phyloP scores from a whole-genome alignment of 441 rosid genomes.

The Euphorbia celastroides region DNA sequence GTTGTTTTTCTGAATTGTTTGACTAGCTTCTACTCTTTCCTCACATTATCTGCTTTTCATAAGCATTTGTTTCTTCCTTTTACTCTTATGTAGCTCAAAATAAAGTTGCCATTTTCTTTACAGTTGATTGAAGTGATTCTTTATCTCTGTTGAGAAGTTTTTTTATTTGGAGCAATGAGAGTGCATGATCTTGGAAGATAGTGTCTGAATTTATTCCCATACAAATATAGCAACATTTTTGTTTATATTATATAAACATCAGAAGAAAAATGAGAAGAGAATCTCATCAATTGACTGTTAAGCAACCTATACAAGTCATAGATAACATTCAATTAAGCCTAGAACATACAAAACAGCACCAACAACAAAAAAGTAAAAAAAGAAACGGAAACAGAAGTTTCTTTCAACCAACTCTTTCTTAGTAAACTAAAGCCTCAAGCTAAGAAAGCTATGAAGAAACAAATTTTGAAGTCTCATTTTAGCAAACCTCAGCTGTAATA shows the following conservation, averaged over 20 bases:
- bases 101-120: background rate
- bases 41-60: too few relatives aligned
- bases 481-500: slow-evolving; percentile 18
- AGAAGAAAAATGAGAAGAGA: background rate
- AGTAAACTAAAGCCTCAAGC: slow-evolving; percentile 22
- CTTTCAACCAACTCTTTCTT: background rate
- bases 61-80: background rate
- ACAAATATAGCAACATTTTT: too few relatives aligned
- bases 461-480: slow-evolving; percentile 16
- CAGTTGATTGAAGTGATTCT: background rate
- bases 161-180: too few relatives aligned
- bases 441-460: slow-evolving; percentile 19
- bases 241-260: too few relatives aligned
- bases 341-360: slow-evolving; percentile 12
- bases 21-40: background rate
- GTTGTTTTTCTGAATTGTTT: slow-evolving; percentile 5
- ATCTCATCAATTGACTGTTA: slow-evolving; percentile 5
- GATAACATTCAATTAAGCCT: background rate
- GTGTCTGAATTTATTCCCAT: too few relatives aligned
- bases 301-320: background rate
- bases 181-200: too few relatives aligned
- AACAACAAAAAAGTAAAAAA: slow-evolving; percentile 3
- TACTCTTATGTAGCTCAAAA: background rate
- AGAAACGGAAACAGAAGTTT: slow-evolving; percentile 4
- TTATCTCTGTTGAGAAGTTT: too few relatives aligned